These are phyloP conservation scores for Hibiscus syriacus DNA, from an alignment of 345 rosid genomes.

Conservation along the genomic window DNA sequence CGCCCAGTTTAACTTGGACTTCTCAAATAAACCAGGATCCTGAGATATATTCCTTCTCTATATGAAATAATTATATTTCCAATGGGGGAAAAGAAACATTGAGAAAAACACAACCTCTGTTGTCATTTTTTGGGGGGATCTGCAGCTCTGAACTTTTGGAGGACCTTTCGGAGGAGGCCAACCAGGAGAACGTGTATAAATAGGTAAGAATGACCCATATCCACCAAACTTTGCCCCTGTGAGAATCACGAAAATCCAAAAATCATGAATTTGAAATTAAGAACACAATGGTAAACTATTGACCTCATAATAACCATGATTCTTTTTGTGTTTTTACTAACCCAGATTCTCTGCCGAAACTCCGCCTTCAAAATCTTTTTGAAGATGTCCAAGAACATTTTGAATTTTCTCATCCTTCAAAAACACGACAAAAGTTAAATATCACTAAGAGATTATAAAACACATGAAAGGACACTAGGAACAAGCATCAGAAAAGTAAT, in stretches of 20 bases:
- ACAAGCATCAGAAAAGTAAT: background rate
- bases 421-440: constrained; percentile 13
- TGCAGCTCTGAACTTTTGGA: constrained; percentile 39
- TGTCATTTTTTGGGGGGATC: constrained; percentile 49
- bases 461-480: background rate
- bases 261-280: constrained; percentile 18
- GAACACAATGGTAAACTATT: constrained; percentile 21
- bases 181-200: constrained; percentile 69
- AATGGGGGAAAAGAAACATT: constrained; percentile 17
- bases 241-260: constrained; percentile 20
- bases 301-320: constrained; percentile 20
- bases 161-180: constrained; percentile 53
- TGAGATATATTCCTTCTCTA: constrained; percentile 5
- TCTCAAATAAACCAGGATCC: constrained; percentile 12
- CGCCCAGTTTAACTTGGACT: constrained; percentile 12
- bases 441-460: constrained; percentile 7
- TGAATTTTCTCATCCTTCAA: constrained; percentile 89
- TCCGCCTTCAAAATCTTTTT: constrained; percentile 96
- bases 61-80: background rate
- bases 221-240: constrained; percentile 95
- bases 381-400: constrained; percentile 83
- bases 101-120: constrained; percentile 52
- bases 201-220: constrained; percentile 91
- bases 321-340: constrained; percentile 33
- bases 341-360: constrained; percentile 94